Evolutionary conservation across 305 asterid species (phyloP), one percentile per base, ranked within the genome.

Genomic region (Rubia tinctorum): DNA sequence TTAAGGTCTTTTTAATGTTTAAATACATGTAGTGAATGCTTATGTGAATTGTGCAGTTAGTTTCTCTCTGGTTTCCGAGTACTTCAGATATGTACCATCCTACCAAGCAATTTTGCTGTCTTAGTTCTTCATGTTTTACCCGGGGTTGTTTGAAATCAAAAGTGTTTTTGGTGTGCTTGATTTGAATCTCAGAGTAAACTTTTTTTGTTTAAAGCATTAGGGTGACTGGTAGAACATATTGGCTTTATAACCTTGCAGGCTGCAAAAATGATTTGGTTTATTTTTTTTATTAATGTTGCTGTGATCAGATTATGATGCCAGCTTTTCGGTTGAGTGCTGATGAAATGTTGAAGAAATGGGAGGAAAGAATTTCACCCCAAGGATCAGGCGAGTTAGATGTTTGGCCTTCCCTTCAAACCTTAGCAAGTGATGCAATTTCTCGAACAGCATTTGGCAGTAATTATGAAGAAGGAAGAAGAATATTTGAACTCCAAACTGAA

Each of bases 271-370:
- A 74, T 18, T 3, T 14, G 44, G 44, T 23, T 74, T 23, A 0
- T 40, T 42, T 17, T 25, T 8, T 17, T 25, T 8, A 20, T 23
- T 53, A 17, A 53, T 34, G n/a, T 25, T 44, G 4, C 44, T 27
- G 12, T 42, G 23, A 14, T 15, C 59, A 83, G 87, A 75, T 56
- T 60, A 83, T 83, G 83, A 42, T 81, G n/a, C 82, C 87, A 8
- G 75, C 85, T 6, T 81, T 83, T 69, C 68, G 70, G 23, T 7
- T 78, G 74, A 73, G 82, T 69, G 70, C 80, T 17, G 34, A 25
- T 22, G 82, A 81, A 43, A 76, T 77, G 83, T 25, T 84, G 71
- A 44, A 37, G 34, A 76, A 79, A 71, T 84, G 80, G 85, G 85
- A 79, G 43, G 65, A 68, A 7, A 67, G 58, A 0, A 71, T 79